Evolutionary conservation across 108 stramenopile genomes (phyloP), one percentile per base, ranked within the genome.

Genomic region (Nitzschia inconspicua): DNA sequence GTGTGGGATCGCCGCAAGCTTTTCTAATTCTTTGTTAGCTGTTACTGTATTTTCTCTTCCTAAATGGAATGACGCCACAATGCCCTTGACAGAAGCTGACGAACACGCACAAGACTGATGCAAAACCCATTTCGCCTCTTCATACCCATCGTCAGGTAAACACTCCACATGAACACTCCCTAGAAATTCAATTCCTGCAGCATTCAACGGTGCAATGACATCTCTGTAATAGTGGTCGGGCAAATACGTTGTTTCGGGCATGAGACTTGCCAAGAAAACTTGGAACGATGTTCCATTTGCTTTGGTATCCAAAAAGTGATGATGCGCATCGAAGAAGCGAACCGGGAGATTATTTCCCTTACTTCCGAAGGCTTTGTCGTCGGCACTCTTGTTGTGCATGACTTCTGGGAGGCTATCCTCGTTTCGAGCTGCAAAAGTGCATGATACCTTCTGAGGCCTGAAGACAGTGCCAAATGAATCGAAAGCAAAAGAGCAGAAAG

Each of bases 271-370:
- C 13, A 88, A 48, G 41, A 88, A 88, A 3, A 39, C 39, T 44
- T 79, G 72, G 51, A 82, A 84, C 4, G 75, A 37, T 11, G 47
- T 29, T 23, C 25, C 35, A 40, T 77, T 75, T 28, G 61, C 52
- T 36, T 23, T 46, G n/a, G 83, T 84, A 60, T 84, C 83, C 6
- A 83, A 35, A 65, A 83, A 88, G 58, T 88, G 86, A 25, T 88
- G 86, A 43, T 88, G 86, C 11, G 78, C 46, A 64, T 88, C 86
- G 9, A 88, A 59, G 30, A 88, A 77, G 46, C 75, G 57, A 22
- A 31, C 68, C 36, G 83, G 78, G 26, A 72, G 47, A 28, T 36
- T 7, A n/a, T n/a, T n/a, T n/a, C n/a, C n/a, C n/a, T n/a, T n/a
- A n/a, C n/a, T n/a, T n/a, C n/a, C n/a, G n/a, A n/a, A n/a, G n/a